Conservation (phyloP, 2,329 filamentous ascomycete species). For the Fusarium gaditjirri region DNA sequence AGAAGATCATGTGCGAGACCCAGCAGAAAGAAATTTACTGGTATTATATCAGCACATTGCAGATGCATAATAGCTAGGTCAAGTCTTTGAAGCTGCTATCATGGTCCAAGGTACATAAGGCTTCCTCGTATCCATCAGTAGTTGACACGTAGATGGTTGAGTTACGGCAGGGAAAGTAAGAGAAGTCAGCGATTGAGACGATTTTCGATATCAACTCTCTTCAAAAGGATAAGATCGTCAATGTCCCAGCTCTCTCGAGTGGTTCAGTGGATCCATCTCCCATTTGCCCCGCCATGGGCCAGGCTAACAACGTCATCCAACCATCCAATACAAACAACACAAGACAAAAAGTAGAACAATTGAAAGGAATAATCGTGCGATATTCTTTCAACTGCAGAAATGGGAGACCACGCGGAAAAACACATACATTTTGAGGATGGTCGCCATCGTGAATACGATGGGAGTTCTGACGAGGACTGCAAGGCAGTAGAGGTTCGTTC, state of each 20-base stretch:
- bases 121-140: background rate
- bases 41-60: background rate
- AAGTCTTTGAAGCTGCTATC: background rate
- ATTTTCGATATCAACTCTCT: background rate
- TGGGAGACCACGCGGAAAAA: constrained; percentile 36
- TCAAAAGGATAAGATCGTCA: background rate
- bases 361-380: background rate
- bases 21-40: background rate
- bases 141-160: background rate
- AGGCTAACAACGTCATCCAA: constrained; percentile 30
- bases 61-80: background rate
- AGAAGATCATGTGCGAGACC: background rate
- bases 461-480: constrained; percentile 61
- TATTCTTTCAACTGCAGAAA: constrained; percentile 3
- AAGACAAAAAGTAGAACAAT: constrained; percentile 8
- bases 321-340: constrained; percentile 11
- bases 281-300: constrained; percentile 32
- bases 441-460: constrained; percentile 52
- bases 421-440: constrained; percentile 49
- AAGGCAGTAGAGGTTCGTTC: constrained; percentile 61
- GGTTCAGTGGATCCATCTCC: constrained; percentile 16
- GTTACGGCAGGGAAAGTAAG: background rate
- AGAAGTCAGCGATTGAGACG: background rate
- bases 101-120: background rate
- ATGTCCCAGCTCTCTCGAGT: background rate